A percentile compares a stretch with the other conserved stretches of the same genome.
phyloP scores from a whole-genome alignment of 352 stramenopile genomes.

The Phytophthora fragariaefolia region DNA sequence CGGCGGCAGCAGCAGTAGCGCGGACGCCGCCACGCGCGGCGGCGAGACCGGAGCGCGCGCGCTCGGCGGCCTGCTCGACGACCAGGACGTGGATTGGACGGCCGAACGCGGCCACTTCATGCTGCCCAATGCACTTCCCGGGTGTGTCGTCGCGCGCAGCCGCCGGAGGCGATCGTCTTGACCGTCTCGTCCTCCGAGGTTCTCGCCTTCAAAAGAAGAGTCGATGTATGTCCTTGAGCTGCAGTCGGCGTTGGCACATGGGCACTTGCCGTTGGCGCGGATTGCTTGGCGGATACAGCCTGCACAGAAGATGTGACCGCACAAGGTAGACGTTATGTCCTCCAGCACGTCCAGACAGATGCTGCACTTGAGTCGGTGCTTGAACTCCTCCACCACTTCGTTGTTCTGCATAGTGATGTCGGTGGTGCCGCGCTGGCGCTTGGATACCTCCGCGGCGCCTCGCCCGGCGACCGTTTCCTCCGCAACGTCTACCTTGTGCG shows the following conservation, averaged over 20 bases:
- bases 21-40: not conserved
- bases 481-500: constrained; percentile 70
- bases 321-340: constrained; percentile 84
- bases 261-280: constrained; percentile 73
- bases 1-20: not conserved
- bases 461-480: constrained; percentile 44
- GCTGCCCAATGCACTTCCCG: constrained; percentile 19
- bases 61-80: constrained; percentile 32
- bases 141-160: constrained; percentile 11
- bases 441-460: constrained; percentile 14
- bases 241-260: constrained; percentile 65
- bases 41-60: not conserved
- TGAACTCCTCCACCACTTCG: constrained; percentile 78
- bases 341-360: constrained; percentile 82
- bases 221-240: constrained; percentile 75
- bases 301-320: constrained; percentile 83
- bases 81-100: constrained; percentile 32
- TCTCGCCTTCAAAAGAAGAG: constrained; percentile 83
- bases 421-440: constrained; percentile 51
- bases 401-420: constrained; percentile 76
- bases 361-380: constrained; percentile 80
- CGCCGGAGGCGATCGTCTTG: constrained; percentile 66
- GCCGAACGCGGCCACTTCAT: constrained; percentile 8
- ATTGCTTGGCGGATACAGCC: constrained; percentile 77
- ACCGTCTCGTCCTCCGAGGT: constrained; percentile 66